Evolutionary conservation across 805 yeast species (phyloP).

Genomic region (Ascoidea tarda): DNA sequence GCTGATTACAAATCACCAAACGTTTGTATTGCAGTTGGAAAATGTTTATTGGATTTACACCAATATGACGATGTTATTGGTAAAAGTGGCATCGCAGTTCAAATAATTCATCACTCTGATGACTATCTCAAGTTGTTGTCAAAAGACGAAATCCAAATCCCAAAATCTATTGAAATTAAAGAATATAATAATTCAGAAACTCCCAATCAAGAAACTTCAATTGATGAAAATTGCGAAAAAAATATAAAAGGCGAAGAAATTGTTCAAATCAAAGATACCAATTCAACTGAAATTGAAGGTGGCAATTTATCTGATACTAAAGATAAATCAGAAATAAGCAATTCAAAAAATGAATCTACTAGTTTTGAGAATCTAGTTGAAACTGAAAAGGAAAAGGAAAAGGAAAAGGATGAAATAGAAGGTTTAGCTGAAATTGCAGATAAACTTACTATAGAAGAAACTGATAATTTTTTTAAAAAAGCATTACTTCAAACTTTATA

Average conservation of each 20-base stretch:
- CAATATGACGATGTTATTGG: slow-evolving; percentile 36
- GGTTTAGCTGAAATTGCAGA: neutral
- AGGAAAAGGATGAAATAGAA: slow-evolving; percentile 9
- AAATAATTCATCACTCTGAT: slow-evolving; percentile 47
- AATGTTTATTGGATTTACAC: slow-evolving; percentile 33
- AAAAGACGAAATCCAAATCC: slow-evolving; percentile 29
- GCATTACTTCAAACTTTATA: slow-evolving; percentile 61
- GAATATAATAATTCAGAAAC: slow-evolving; percentile 11
- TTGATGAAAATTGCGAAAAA: slow-evolving; percentile 4
- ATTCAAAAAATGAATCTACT: slow-evolving; percentile 8
- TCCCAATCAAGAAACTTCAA: slow-evolving; percentile 9
- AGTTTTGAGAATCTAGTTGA: slow-evolving; percentile 1
- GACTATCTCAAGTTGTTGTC: slow-evolving; percentile 49
- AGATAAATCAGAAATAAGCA: slow-evolving; percentile 2
- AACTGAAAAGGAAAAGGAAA: slow-evolving; percentile 5
- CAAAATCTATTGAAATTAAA: slow-evolving; percentile 20
- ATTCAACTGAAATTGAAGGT: slow-evolving; percentile 3
- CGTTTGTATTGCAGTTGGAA: slow-evolving; percentile 62
- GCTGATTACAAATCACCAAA: slow-evolving; percentile 46
- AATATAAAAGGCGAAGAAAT: slow-evolving; percentile 4
- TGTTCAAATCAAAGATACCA: slow-evolving; percentile 4
- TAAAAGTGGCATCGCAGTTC: slow-evolving; percentile 66
- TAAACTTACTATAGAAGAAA: slow-evolving; percentile 38
- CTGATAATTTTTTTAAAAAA: slow-evolving; percentile 62
- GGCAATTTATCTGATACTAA: slow-evolving; percentile 3